Evolutionary conservation across 371 early-diverging fungal species (phyloP).

Genomic region (Furculomyces boomerangus): DNA sequence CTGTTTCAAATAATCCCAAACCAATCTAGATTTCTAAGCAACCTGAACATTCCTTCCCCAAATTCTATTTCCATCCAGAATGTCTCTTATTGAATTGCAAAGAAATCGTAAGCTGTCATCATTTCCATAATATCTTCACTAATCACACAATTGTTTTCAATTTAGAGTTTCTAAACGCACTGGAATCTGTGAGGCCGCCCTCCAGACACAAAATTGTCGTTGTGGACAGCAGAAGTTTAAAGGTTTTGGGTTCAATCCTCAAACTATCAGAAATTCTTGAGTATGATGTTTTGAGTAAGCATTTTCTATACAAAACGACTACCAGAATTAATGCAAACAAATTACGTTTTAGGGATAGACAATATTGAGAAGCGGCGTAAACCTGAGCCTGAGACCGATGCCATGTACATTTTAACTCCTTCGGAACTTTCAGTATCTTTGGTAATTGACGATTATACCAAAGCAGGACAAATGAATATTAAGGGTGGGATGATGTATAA

Average conservation of each 20-base stretch:
- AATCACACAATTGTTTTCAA: too few relatives aligned
- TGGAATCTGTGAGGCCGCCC: slow-evolving; percentile 16
- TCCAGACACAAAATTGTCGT: slow-evolving; percentile 40
- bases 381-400: slow-evolving; percentile 71
- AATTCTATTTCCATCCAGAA: too few relatives aligned
- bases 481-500: slow-evolving; percentile 39
- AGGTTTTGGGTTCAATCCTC: slow-evolving; percentile 33
- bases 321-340: neutral
- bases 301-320: neutral
- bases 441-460: slow-evolving; percentile 63
- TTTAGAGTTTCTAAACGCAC: slow-evolving; percentile 34
- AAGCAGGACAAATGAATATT: slow-evolving; percentile 5
- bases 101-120: too few relatives aligned
- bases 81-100: too few relatives aligned
- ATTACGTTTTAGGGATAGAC: slow-evolving; percentile 35
- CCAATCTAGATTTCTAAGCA: too few relatives aligned
- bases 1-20: too few relatives aligned
- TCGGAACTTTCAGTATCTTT: slow-evolving; percentile 49
- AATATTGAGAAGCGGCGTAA: slow-evolving; percentile 60
- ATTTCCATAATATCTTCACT: too few relatives aligned
- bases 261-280: slow-evolving; percentile 44
- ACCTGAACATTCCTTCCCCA: too few relatives aligned
- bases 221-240: slow-evolving; percentile 37
- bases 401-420: slow-evolving; percentile 79
- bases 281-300: slow-evolving; percentile 41